Base-by-base conservation (phyloP, 2,329 filamentous ascomycete genomes). In the Drechslera avenae region DNA sequence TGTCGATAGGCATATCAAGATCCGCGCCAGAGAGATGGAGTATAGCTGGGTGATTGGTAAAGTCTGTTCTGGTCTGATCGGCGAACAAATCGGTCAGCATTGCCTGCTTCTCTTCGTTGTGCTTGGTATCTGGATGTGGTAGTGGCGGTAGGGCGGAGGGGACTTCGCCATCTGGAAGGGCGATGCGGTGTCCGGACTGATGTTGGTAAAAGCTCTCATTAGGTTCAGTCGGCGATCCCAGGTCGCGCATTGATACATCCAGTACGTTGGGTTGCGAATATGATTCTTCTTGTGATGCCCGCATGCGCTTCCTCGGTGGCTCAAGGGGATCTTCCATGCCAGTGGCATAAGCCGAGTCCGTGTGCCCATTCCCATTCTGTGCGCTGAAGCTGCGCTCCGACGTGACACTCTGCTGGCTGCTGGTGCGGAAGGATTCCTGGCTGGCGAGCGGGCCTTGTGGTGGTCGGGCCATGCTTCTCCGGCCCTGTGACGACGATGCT, bases 1-100 rank as follows among this genome's bases (percentile, higher is more conserved):
- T 83, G 67, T 99, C 94, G 50, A 99, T 90, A 1, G 94, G 93
- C 71, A 94, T 88, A 67, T 99, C 94, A 17, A 97, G 83, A 60
- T 99, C 93, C 32, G 87, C 79, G 0, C 90, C 85, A 1, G 86
- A 88, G 48, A 97, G 81, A 8, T 86, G 86, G 39, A 86, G 81
- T 32, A 99, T 83, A 32, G 89, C 88, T 9, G 91, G 88, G 64
- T 93, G 88, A 48, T 87, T 86, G 1, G 86, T 83, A 57, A 81
- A 87, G 58, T 95, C 89, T 6, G 84, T 85, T 9, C 85, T 80
- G 5, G 83, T 81, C 44, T 87, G 72, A 49, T 79, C 78, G 3
- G 77, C 76, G 52, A 80, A 75, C 9, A 74, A 81, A 58, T 94
- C 88, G 64, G 92, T 84, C 67, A 96, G 94, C 6, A 97, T 80